These are phyloP conservation scores for Saturnispora zaruensis DNA, from an alignment of 805 yeast species.

Conservation along the genomic window DNA sequence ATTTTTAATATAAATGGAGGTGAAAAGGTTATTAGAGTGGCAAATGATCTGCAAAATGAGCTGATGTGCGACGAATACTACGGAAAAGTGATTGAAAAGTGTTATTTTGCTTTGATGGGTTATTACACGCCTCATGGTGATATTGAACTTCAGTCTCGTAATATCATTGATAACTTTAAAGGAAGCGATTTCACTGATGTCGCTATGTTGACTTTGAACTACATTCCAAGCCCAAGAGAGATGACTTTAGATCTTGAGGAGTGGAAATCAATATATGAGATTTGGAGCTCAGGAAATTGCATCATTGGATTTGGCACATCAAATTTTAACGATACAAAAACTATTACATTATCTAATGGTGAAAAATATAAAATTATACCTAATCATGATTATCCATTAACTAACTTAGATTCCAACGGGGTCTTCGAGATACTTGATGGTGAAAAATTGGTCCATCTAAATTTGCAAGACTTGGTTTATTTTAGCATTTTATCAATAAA, in stretches of 20 bases:
- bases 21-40: background rate
- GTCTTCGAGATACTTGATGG: slow-evolving; percentile 5
- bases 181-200: slow-evolving; percentile 8
- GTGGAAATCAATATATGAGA: slow-evolving; percentile 2
- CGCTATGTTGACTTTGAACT: slow-evolving; percentile 2
- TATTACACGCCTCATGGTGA: background rate
- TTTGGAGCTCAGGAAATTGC: background rate
- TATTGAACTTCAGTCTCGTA: background rate
- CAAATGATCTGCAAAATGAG: background rate
- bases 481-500: slow-evolving; percentile 2
- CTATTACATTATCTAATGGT: background rate
- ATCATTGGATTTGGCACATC: slow-evolving; percentile 6
- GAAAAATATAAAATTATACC: background rate
- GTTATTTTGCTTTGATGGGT: slow-evolving; percentile 1
- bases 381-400: slow-evolving; percentile 7
- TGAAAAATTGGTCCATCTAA: background rate
- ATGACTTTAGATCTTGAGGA: background rate
- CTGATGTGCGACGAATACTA: background rate
- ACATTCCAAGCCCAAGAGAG: slow-evolving; percentile 1
- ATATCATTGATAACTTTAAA: background rate
- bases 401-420: background rate
- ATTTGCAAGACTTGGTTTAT: slow-evolving; percentile 4
- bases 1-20: slow-evolving; percentile 2
- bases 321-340: background rate
- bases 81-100: background rate